Conservation (phyloP, 495 filamentous ascomycete species). For the Aspergillus haitiensis region DNA sequence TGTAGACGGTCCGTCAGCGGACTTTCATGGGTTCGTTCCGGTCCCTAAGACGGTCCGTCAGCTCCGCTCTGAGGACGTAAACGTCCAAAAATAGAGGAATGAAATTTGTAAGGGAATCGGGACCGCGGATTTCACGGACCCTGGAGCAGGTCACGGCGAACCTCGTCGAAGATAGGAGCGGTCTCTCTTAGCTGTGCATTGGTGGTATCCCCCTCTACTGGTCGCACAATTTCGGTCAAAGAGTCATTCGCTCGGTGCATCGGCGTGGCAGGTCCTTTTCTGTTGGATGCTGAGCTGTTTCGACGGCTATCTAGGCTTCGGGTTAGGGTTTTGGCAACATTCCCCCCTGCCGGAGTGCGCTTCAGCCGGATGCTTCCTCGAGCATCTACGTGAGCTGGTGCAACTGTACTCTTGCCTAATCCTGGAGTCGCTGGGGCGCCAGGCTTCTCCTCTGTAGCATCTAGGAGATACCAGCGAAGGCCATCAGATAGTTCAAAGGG, state of each 20-base stretch:
- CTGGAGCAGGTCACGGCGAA: constrained; percentile 50
- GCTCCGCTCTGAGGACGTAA: constrained; percentile 16
- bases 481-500: constrained; percentile 97
- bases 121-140: constrained; percentile 42
- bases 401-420: constrained; percentile 83
- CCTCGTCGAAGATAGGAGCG: constrained; percentile 48
- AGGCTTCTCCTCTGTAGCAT: constrained; percentile 89
- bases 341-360: constrained; percentile 52
- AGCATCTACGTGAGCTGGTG: constrained; percentile 83
- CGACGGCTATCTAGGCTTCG: constrained; percentile 88
- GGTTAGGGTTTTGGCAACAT: constrained; percentile 73
- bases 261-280: constrained; percentile 52
- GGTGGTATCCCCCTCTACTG: constrained; percentile 33
- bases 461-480: constrained; percentile 91
- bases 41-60: constrained; percentile 29
- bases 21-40: constrained; percentile 15
- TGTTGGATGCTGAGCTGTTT: constrained; percentile 75
- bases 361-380: constrained; percentile 66
- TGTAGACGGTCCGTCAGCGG: constrained; percentile 5
- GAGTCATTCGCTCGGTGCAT: constrained; percentile 40
- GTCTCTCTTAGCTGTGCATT: constrained; percentile 35
- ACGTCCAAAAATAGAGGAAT: constrained; percentile 8
- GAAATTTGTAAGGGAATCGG: constrained; percentile 9
- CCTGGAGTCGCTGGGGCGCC: constrained; percentile 93
- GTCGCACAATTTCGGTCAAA: constrained; percentile 37